Evolutionary conservation across 1,139 yeast species (phyloP), one percentile per base, ranked within the genome.

Genomic region (Debaryomyces sp.): DNA sequence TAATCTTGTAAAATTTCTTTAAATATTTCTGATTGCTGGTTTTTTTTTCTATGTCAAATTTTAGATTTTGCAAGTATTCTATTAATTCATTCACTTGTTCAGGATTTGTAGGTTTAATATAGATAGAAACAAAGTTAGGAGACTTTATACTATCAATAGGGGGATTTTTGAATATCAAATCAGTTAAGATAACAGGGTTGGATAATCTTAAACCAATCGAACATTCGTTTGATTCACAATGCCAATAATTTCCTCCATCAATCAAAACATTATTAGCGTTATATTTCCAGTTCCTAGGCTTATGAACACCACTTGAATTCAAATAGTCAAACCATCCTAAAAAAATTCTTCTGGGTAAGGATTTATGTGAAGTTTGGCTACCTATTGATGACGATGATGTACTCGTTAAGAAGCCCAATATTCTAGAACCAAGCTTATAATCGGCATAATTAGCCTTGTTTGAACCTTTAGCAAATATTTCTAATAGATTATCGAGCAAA

Each of bases 311-410:
- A 47, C 54, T 57, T 5, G 62, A 54, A 18, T 50, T 54, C 8
- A 71, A 52, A 51, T 65, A 72, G 53, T 73, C 77, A 51, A 66
- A 73, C 80, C 80, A 75, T 0, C 79, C 80, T 22, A 71, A 55
- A 18, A 74, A 59, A 10, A 72, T 18, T 44, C 62, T 68, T 15
- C 77, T 56, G 4, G 54, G 42, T 7, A 68, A 44, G 7, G 68
- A 57, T 51, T 48, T 52, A 27, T 37, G 24, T 29, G 41, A 17
- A 30, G 15, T 30, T 30, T 13, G 18, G 0, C 22, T 37, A 6
- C 13, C 10, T 13, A 32, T 12, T 5, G 43, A 21, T 15, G 54
- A 22, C 23, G 59, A 58, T 12, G 43, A 23, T 15, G 55, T 23
- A 24, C 60, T 59, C 3, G 80, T 75, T 32, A 75, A 60, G 49